phyloP scores from a whole-genome alignment of 148 eudicot genomes.

The Heliamphora exappendiculata region DNA sequence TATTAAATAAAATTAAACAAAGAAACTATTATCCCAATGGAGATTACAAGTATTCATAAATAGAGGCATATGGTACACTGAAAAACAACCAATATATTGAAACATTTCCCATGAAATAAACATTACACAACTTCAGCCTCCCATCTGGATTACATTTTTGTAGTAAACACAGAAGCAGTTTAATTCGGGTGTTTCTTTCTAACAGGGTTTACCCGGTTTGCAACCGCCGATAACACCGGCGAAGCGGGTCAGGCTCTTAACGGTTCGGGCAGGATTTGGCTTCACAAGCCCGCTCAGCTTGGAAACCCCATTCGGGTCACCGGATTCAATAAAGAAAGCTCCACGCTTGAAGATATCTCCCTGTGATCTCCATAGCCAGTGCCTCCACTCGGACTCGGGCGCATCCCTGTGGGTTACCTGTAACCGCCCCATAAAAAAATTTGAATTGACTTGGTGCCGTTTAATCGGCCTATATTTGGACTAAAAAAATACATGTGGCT shows the following conservation, averaged over 20 bases:
- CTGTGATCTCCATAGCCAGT: constrained; percentile 47
- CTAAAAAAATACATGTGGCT: too few species aligned
- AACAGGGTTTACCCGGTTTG: constrained; percentile 21
- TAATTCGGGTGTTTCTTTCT: background rate
- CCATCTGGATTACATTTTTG: too few species aligned
- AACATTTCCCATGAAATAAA: too few species aligned
- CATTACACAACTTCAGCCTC: too few species aligned
- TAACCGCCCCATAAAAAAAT: background rate
- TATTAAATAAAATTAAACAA: too few species aligned
- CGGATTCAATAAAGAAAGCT: constrained; percentile 40
- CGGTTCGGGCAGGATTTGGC: constrained; percentile 14
- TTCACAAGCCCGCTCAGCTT: constrained; percentile 10
- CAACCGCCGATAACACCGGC: constrained; percentile 27
- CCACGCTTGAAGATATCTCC: constrained; percentile 38
- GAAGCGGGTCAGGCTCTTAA: constrained; percentile 19
- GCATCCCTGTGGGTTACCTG: constrained; percentile 35
- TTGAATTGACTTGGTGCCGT: too few species aligned
- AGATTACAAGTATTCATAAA: too few species aligned
- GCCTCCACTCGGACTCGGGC: constrained; percentile 17
- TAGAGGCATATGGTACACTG: too few species aligned
- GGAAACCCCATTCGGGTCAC: constrained; percentile 12
- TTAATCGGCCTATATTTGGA: too few species aligned
- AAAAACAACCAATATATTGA: too few species aligned
- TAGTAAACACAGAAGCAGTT: too few species aligned
- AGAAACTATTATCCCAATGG: too few species aligned